Evolutionary conservation across 2,329 filamentous ascomycete species (phyloP).

Genomic region (Cladosporium sp.): DNA sequence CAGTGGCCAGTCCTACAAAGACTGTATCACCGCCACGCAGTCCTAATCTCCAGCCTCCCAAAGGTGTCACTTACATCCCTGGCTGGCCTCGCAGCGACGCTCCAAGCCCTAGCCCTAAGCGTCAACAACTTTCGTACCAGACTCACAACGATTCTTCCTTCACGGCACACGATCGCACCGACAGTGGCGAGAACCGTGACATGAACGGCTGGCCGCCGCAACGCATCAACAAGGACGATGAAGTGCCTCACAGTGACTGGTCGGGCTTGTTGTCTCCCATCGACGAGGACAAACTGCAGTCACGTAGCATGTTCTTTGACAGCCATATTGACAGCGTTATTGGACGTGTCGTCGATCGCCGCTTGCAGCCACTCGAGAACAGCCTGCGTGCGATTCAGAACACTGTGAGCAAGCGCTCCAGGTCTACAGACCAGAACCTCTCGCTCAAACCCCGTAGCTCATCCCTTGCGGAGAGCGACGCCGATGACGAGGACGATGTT

Average conservation of each 20-base stretch:
- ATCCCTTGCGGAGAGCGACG: constrained; percentile 71
- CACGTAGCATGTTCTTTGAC: constrained; percentile 84
- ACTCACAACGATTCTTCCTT: constrained; percentile 28
- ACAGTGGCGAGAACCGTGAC: constrained; percentile 43
- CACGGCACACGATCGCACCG: constrained; percentile 25
- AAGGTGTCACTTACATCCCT: constrained; percentile 28
- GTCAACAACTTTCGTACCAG: constrained; percentile 11
- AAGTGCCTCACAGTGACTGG: constrained; percentile 81
- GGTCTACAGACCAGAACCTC: constrained; percentile 53
- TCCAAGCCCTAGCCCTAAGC: constrained; percentile 64
- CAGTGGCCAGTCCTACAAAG: constrained; percentile 12
- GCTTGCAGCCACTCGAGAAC: constrained; percentile 76
- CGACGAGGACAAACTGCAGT: constrained; percentile 77
- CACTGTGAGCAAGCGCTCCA: constrained; percentile 50
- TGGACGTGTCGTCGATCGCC: constrained; percentile 68
- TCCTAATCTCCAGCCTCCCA: constrained; percentile 24
- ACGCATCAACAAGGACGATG: constrained; percentile 56
- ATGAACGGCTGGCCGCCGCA: constrained; percentile 25
- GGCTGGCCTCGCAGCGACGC: constrained; percentile 58
- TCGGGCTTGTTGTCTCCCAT: constrained; percentile 78
- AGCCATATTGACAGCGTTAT: constrained; percentile 84
- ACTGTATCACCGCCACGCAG: constrained; percentile 19
- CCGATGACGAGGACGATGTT: constrained; percentile 71
- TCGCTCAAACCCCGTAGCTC: constrained; percentile 22
- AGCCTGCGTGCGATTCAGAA: constrained; percentile 69